Evolutionary conservation across 1,284 basidiomycete genomes (phyloP), one percentile per base, ranked within the genome.

Genomic region (Vanrija sp.): DNA sequence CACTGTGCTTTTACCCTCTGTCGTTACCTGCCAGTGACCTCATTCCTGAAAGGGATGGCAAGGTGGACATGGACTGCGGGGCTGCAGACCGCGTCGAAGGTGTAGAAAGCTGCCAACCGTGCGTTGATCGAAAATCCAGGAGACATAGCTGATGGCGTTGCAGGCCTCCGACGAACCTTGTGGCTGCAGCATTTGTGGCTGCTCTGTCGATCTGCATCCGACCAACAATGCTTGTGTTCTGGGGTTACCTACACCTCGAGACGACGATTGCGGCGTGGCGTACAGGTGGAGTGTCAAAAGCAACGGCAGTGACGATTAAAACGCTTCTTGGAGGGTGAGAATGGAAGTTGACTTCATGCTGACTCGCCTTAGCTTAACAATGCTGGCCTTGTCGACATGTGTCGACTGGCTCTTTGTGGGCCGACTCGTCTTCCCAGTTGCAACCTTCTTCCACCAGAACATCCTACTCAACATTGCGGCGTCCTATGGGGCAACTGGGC

Each of bases 401-500:
- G 6, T 78, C 28, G 76, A 78, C 63, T 75, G 67, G 52, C 14
- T 16, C 29, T 59, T 77, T 51, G 70, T 71, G 3, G 69, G 71
- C n/a, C 65, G 65, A 15, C 49, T 76, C 9, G 62, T 63, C 44
- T 47, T 77, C 28, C 71, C 73, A 1, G 51, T 68, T 7, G 75
- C 82, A 1, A 89, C 87, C 0, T 83, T 94, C 62, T 89, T 93
- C 0, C 83, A 91, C 1, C 75, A 88, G 45, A 91, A 91, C 69
- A 89, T 98, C 69, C 68, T 96, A 26, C 77, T 80, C 42, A 86
- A 87, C 45, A 95, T 98, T 18, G 94, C 96, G 0, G 78, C 87
- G n/a, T 98, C 97, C 72, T 99, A 98, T 71, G 96, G 96, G n/a
- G 77, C 81, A 3, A 90, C 85, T 59, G 78, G 87, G 0, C 88